phyloP scores from a whole-genome alignment of 2,329 filamentous ascomycete genomes.

The Pestalotiopsis sp. region DNA sequence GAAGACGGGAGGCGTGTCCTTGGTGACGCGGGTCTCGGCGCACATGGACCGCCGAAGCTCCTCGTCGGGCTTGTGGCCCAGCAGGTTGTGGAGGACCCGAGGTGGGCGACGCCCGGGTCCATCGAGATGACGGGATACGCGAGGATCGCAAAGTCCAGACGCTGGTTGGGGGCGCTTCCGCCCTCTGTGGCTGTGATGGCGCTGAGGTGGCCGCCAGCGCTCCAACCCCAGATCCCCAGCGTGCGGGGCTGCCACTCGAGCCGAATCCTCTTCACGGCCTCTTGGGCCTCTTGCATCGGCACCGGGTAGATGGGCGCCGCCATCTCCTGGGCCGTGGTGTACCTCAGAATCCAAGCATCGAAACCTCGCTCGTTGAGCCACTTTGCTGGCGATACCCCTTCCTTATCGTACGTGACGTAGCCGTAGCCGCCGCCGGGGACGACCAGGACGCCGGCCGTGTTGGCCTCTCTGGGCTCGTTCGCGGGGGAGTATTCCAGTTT shows the following conservation, averaged over 20 bases:
- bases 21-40: constrained; percentile 25
- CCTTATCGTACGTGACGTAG: constrained; percentile 19
- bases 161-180: background rate
- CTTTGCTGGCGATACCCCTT: constrained; percentile 18
- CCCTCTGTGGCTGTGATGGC: constrained; percentile 19
- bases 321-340: constrained; percentile 16
- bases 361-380: constrained; percentile 23
- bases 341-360: constrained; percentile 25
- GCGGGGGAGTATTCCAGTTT: background rate
- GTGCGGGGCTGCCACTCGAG: constrained; percentile 14
- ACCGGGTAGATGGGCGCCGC: constrained; percentile 19
- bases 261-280: constrained; percentile 19
- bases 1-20: constrained; percentile 32
- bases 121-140: constrained; percentile 26
- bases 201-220: constrained; percentile 24
- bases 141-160: constrained; percentile 25
- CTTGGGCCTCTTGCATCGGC: constrained; percentile 20
- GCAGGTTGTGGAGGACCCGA: constrained; percentile 20
- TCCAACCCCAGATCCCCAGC: constrained; percentile 26
- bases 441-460: constrained; percentile 19
- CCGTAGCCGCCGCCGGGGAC: constrained; percentile 25
- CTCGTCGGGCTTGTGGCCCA: constrained; percentile 16
- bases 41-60: constrained; percentile 18
- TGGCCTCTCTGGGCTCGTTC: background rate
- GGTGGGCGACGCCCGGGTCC: constrained; percentile 16